Base-by-base conservation (phyloP, 73 alveolate species). In the Paramecium sexaurelia region DNA sequence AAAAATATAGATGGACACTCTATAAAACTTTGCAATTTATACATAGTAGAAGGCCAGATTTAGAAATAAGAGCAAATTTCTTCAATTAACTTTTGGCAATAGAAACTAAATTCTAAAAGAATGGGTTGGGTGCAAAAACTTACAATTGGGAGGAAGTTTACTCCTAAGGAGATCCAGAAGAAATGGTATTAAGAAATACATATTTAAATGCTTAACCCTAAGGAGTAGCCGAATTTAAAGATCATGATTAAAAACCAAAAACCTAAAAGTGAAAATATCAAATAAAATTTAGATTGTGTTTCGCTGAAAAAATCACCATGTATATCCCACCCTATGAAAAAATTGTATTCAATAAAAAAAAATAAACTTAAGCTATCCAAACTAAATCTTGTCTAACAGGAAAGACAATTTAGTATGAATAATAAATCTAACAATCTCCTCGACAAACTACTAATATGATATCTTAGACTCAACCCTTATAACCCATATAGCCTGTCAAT, bases 51-150 rank as follows among this genome's bases (percentile, higher is more conserved):
- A 55, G 98, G 35, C 97, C 95, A 37, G 98, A 95, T 78, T 90
- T 95, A 2, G 98, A 95, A 55, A 95, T 95, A 29, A 91, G 97
- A 83, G 96, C 97, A 11, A 85, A 92, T 39, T 95, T 95, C 82
- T 93, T 95, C 55, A 94, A 95, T 87, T 89, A 95, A 55, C 89
- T 95, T 3, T 92, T 96, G 35, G 94, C 94, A 39, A 93, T 84
- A 56, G 98, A 95, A 86, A 55, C 86, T 9, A 91, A 93, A 37
- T 78, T 95, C 19, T 56, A 55, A 24, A 87, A 75, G 32, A 39
- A 78, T 27, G 98, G 97, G 15, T 20, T 20, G n/a, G 97, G 98
- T 5, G 96, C 96, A 39, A 91, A 95, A 83, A 93, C 95, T 13
- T 84, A 85, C 10, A 92, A 84, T 55, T 95, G 98, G 98, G 94